Evolutionary conservation across 345 rosid species (phyloP), one percentile per base, ranked within the genome.

Genomic region (Eucalyptus tenuipes): DNA sequence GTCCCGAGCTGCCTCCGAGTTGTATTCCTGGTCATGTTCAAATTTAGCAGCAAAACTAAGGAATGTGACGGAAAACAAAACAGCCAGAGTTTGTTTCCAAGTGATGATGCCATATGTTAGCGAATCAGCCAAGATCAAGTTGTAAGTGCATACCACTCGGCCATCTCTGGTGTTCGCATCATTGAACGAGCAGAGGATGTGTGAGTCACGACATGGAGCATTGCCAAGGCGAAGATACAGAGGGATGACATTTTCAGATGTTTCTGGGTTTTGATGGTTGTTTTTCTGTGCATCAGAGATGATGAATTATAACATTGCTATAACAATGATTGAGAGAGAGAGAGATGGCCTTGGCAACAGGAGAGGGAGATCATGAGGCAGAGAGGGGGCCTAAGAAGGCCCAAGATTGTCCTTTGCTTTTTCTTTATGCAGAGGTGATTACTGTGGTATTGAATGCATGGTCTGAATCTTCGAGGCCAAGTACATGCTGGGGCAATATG

Each of bases 11-110:
- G 90, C 88, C 94, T 90, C 86, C 92, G 88, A 17, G 90, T 81
- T 47, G 90, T 79, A 85, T 86, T 88, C 93, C 95, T 94, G 88
- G 33, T 64, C 86, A 89, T 81, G 88, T 57, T 16, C 81, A 81
- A 20, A 71, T 87, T 49, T 42, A 50, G 61, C 25, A 17, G 45
- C 86, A 55, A 86, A 52, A 86, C 31, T 20, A 10, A 11, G 47
- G 82, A 40, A 75, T 2, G 45, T 11, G 82, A 75, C 7, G 16
- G 47, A 11, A 75, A 40, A 40, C 29, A 6, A 20, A 75, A 17
- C 27, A 40, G 3, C 82, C 7, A 40, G 27, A 75, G 47, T 40
- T 75, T 6, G 82, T 40, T 75, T 75, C 9, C 82, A 11, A 75
- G 9, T 75, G 47, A 75, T 10, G 47, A 75, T 33, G 81, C 81